Evolutionary conservation across 2,329 filamentous ascomycete genomes (phyloP).

Genomic region (Fusarium haematococcum): DNA sequence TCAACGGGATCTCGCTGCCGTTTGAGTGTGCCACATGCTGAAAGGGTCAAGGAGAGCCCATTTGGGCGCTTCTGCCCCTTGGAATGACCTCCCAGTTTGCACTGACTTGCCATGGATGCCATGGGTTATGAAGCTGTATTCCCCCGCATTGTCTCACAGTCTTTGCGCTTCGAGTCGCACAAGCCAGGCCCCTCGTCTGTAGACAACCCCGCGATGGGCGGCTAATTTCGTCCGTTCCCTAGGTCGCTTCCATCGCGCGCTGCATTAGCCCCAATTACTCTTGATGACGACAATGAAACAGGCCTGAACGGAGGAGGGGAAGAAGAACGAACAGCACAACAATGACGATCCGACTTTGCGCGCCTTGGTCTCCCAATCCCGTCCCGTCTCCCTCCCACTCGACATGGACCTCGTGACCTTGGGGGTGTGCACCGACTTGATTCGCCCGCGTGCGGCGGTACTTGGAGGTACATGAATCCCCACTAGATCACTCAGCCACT

Average conservation of each 20-base stretch:
- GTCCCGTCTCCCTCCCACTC: slow-evolving; percentile 3
- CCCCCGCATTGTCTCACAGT: slow-evolving; percentile 3
- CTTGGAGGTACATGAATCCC: slow-evolving; percentile 20
- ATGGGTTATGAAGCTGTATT: background rate
- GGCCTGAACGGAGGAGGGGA: background rate
- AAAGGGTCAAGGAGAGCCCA: background rate
- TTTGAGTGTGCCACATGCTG: slow-evolving; percentile 2
- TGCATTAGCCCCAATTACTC: slow-evolving; percentile 10
- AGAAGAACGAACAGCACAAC: background rate
- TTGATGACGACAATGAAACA: slow-evolving; percentile 12
- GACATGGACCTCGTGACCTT: slow-evolving; percentile 30
- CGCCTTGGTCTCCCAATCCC: slow-evolving; percentile 15
- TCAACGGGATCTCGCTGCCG: slow-evolving; percentile 13
- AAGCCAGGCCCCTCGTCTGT: slow-evolving; percentile 4
- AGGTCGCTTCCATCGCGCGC: background rate
- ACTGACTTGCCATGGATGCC: background rate
- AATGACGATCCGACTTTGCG: slow-evolving; percentile 27
- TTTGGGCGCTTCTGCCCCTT: background rate
- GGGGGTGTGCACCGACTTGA: slow-evolving; percentile 22
- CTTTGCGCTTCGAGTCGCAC: background rate
- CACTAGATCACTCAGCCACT: background rate
- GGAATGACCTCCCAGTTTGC: background rate
- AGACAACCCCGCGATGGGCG: slow-evolving; percentile 2
- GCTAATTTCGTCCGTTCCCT: background rate
- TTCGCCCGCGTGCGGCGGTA: slow-evolving; percentile 31